These are phyloP conservation scores for Rhynchosporium secalis DNA, from an alignment of 2,329 filamentous ascomycete species.

Conservation along the genomic window DNA sequence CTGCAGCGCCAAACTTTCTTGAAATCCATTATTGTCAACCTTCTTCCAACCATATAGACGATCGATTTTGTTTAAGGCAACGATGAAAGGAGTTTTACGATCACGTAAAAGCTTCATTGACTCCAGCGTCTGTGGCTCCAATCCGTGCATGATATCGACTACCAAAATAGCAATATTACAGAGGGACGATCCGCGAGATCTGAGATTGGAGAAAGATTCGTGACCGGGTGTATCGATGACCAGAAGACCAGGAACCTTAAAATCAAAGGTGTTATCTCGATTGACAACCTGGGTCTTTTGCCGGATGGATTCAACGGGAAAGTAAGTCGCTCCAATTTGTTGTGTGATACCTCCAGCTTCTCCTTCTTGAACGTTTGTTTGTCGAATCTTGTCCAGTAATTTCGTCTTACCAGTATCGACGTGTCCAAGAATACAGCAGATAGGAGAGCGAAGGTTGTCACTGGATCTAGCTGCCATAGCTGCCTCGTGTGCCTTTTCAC, in stretches of 20 bases:
- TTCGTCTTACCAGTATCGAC: constrained; percentile 99
- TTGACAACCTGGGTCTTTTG: constrained; percentile 95
- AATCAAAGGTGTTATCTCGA: constrained; percentile 83
- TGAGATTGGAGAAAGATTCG: constrained; percentile 99
- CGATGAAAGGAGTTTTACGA: constrained; percentile 95
- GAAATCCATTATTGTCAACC: constrained; percentile 97
- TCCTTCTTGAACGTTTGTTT: constrained; percentile 98
- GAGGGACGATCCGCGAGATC: constrained; percentile 93
- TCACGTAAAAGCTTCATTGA: constrained; percentile 94
- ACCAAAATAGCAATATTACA: constrained; percentile 99
- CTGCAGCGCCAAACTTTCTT: constrained; percentile 85
- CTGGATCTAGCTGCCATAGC: constrained; percentile 88
- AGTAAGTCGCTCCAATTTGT: constrained; percentile 99
- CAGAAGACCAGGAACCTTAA: constrained; percentile 95
- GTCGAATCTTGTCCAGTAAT: constrained; percentile 94
- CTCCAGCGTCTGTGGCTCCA: constrained; percentile 95
- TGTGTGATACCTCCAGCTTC: constrained; percentile 99
- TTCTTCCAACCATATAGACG: constrained; percentile 99
- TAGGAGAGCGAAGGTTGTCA: constrained; percentile 93
- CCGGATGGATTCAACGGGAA: constrained; percentile 88
- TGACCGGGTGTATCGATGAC: constrained; percentile 98
- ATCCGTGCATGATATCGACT: constrained; percentile 99
- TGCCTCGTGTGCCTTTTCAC: constrained; percentile 87
- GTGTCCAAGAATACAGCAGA: constrained; percentile 99
- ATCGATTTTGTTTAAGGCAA: constrained; percentile 99